Conservation (phyloP, 352 stramenopile genomes). For the Pythium phragmitis region DNA sequence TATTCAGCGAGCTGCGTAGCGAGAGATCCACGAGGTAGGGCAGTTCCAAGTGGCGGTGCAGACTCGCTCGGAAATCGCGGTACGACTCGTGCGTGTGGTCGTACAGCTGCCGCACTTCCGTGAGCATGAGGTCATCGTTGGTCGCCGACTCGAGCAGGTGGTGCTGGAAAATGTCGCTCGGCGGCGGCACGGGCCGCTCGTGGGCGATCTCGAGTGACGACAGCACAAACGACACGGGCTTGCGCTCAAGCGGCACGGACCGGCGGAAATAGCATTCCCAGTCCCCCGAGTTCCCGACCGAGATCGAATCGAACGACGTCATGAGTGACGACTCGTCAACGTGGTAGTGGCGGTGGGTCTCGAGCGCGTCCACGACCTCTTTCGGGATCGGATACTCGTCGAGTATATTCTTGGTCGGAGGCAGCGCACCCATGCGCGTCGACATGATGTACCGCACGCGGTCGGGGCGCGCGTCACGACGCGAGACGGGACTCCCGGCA, state of each 20-base stretch:
- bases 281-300: conserved; percentile 18
- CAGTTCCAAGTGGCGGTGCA: conserved; percentile 66
- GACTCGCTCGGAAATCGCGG: conserved; percentile 48
- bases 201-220: conserved; percentile 48
- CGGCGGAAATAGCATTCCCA: conserved; percentile 66
- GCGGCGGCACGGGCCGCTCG: conserved; percentile 44
- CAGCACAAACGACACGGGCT: conserved; percentile 70
- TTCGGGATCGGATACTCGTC: conserved; percentile 74
- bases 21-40: conserved; percentile 65
- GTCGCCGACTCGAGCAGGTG: conserved; percentile 41
- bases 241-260: conserved; percentile 58
- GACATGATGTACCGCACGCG: conserved; percentile 77
- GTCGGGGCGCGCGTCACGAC: conserved; percentile 36
- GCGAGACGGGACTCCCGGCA: conserved; percentile 28
- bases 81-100: conserved; percentile 64
- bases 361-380: conserved; percentile 60
- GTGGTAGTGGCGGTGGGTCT: conserved; percentile 62
- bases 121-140: conserved; percentile 57
- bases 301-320: conserved; percentile 53
- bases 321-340: conserved; percentile 60
- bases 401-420: conserved; percentile 63
- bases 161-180: conserved; percentile 70
- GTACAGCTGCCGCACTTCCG: conserved; percentile 63
- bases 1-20: conserved; percentile 65
- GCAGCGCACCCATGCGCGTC: conserved; percentile 44